Conservation (phyloP, 495 filamentous ascomycete genomes). For the Xylaria intraflava region DNA sequence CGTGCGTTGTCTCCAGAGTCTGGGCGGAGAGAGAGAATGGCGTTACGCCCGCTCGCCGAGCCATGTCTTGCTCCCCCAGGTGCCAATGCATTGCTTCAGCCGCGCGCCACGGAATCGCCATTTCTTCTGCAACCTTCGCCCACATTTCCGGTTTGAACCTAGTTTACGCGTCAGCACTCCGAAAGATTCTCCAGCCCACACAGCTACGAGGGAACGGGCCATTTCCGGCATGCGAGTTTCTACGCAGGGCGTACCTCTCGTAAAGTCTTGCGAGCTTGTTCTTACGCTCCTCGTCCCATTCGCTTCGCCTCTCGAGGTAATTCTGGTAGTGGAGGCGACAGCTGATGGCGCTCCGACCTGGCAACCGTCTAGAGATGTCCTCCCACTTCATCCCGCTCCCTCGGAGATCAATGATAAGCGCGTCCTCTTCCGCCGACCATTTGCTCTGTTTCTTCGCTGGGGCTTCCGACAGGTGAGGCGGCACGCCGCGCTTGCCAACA, state of each 20-base stretch:
- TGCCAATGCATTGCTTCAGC: slow-evolving; percentile 99
- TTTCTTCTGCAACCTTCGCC: slow-evolving; percentile 86
- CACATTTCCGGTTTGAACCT: slow-evolving; percentile 98
- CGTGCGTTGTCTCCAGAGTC: slow-evolving; percentile 50
- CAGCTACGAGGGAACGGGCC: neutral
- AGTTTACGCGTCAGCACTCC: slow-evolving; percentile 10
- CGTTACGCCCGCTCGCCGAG: slow-evolving; percentile 73
- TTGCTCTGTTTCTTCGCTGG: slow-evolving; percentile 94
- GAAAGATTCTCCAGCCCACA: neutral
- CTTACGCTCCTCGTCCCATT: slow-evolving; percentile 97
- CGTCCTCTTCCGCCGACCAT: slow-evolving; percentile 89
- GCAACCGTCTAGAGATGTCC: slow-evolving; percentile 84
- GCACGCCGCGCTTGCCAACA: slow-evolving; percentile 40
- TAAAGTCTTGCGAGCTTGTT: slow-evolving; percentile 92
- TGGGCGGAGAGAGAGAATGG: slow-evolving; percentile 66
- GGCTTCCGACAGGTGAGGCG: slow-evolving; percentile 56
- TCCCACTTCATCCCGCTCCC: slow-evolving; percentile 96
- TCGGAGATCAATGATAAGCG: slow-evolving; percentile 79
- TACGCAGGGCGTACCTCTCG: slow-evolving; percentile 64
- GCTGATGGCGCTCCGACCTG: slow-evolving; percentile 85
- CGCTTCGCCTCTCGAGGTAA: slow-evolving; percentile 80
- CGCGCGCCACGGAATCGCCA: slow-evolving; percentile 93
- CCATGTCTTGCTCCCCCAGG: slow-evolving; percentile 88
- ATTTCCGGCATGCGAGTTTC: neutral
- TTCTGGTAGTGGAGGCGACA: slow-evolving; percentile 97